Evolutionary conservation across 768 basidiomycete genomes (phyloP).

Genomic region (Tulasnella sp.): DNA sequence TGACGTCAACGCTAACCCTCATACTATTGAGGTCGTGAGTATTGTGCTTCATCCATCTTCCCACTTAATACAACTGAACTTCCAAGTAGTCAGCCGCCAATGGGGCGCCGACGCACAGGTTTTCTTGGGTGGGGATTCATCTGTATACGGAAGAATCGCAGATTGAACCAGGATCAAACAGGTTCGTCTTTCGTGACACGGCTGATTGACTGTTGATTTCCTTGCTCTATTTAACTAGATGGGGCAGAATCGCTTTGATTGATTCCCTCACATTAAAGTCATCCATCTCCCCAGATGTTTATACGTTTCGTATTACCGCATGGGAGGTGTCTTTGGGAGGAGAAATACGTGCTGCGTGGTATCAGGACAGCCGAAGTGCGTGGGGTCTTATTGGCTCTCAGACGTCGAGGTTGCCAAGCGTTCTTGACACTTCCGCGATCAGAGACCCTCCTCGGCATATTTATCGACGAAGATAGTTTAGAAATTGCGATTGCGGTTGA

Average conservation of each 20-base stretch:
- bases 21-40: background rate
- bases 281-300: background rate
- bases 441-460: background rate
- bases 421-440: background rate
- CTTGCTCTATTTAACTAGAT: background rate
- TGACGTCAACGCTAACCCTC: background rate
- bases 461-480: background rate
- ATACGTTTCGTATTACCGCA: background rate
- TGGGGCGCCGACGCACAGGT: background rate
- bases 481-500: background rate
- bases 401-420: background rate
- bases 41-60: too few species aligned
- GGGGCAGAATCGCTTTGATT: background rate
- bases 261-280: background rate
- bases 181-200: too few species aligned
- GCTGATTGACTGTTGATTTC: background rate
- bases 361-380: background rate
- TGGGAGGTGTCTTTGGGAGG: background rate
- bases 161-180: background rate
- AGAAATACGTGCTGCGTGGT: background rate
- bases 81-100: background rate
- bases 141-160: background rate
- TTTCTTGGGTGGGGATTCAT: background rate
- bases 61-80: too few species aligned
- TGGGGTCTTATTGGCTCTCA: background rate